phyloP scores from a whole-genome alignment of 1,139 yeast genomes.

The Sugiyamaella neomexicana region DNA sequence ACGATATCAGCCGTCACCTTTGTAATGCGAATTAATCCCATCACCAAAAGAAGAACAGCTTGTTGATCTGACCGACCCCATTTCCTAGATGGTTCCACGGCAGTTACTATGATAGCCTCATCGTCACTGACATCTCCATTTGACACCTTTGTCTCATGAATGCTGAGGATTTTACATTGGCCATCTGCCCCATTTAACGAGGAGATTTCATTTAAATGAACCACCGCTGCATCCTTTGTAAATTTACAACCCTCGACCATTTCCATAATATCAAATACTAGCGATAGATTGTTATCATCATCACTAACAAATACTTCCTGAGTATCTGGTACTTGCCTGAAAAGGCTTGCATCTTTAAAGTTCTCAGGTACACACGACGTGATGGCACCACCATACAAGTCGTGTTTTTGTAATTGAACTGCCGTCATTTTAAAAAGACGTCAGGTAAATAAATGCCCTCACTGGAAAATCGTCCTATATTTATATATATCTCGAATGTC shows the following conservation, averaged over 20 bases:
- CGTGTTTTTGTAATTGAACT: conserved; percentile 15
- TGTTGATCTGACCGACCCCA: conserved; percentile 48
- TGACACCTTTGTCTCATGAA: conserved; percentile 3
- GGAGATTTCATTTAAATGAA: conserved; percentile 47
- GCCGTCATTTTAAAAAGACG: conserved; percentile 1
- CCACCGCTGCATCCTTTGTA: conserved; percentile 43
- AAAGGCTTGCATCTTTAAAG: conserved; percentile 66
- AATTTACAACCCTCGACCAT: conserved; percentile 45
- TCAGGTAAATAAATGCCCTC: no score
- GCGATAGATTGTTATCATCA: conserved; percentile 45
- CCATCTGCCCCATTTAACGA: conserved; percentile 40
- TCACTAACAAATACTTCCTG: conserved; percentile 73
- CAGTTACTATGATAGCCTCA: conserved; percentile 31
- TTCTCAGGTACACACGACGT: conserved; percentile 54
- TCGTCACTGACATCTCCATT: conserved; percentile 7
- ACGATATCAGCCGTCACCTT: conserved; percentile 61
- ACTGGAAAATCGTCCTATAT: neutral
- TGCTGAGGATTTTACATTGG: conserved; percentile 5
- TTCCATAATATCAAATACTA: conserved; percentile 74
- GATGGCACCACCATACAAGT: conserved; percentile 79
- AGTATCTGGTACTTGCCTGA: conserved; percentile 82
- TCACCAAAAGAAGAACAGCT: conserved; percentile 38
- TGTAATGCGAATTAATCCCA: conserved; percentile 55
- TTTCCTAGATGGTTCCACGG: conserved; percentile 46
- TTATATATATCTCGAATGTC: neutral